Base-by-base conservation (phyloP, 495 filamentous ascomycete genomes). In the Astrocystis sublimbata region DNA sequence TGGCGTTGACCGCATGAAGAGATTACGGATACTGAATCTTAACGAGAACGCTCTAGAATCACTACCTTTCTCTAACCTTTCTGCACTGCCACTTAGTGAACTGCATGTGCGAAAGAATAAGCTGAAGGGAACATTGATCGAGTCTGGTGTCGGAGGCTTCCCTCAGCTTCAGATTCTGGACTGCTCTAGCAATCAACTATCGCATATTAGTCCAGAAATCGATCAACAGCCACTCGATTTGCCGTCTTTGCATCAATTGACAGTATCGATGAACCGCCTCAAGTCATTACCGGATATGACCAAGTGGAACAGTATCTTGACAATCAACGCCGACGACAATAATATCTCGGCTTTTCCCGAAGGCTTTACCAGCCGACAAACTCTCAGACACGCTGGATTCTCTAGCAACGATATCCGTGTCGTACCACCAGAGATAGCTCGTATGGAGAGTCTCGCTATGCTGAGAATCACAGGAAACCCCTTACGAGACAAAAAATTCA, bases 401-500 rank as follows among this genome's bases (percentile, higher is more conserved):
- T 89, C 89, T 7, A 87, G 86, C 46, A 99, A 99, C 70, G 83
- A 92, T 61, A 81, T 98, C 15, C 86, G 83, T 6, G 75, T 83
- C 19, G 67, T 98, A 35, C 91, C 96, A 64, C 82, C 89, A 10
- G 84, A 83, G 65, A 85, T 98, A 60, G 91, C 90, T 6, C 74
- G 85, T 28, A 96, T 98, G 90, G 85, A 92, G 4, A 87, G 75
- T 51, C 78, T 98, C 8, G 79, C 83, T 8, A 86, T 85, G 59
- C 81, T 97, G 40, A 84, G 84, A 10, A 79, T 98, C 36, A 85
- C 86, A 46, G 91, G 91, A 13, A 98, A 98, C 68, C 94, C 94
- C 5, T 75, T 98, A 12, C 79, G 88, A 45, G 92, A 97, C 65
- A 91, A 89, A 65, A 96, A 90, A 71, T 89, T 94, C 57, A 78